These are phyloP conservation scores for Litchi chinensis DNA, from an alignment of 345 rosid genomes.

Conservation along the genomic window DNA sequence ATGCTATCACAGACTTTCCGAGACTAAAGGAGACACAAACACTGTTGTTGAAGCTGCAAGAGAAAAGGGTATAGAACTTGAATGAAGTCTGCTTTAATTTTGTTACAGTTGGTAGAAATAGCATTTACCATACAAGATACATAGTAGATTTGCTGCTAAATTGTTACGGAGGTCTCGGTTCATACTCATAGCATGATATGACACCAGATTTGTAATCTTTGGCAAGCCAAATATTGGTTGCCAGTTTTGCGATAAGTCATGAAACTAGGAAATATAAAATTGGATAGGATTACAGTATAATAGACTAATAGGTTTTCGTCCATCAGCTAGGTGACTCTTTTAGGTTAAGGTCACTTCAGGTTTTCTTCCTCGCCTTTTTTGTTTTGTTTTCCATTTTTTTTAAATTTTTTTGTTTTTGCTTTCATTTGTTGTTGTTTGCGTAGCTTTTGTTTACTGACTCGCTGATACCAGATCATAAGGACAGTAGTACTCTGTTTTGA, in stretches of 20 bases:
- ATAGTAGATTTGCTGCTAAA: conserved; percentile 18
- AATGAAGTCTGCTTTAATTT: conserved; percentile 19
- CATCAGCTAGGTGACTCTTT: not conserved
- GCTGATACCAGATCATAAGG: not conserved
- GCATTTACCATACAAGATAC: not conserved
- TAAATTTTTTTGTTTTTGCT: not conserved
- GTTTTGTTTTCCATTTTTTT: not conserved
- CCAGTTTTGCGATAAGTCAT: conserved; percentile 16
- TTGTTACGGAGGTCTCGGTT: not conserved
- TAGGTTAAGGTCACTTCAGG: conserved; percentile 9
- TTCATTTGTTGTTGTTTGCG: not conserved
- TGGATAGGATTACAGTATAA: conserved; percentile 14
- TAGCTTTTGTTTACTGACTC: not conserved
- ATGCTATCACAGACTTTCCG: conserved; percentile 33
- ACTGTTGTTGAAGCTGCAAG: conserved; percentile 54
- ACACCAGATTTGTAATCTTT: not conserved
- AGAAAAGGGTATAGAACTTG: conserved; percentile 58
- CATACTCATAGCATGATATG: conserved; percentile 3
- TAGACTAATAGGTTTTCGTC: conserved; percentile 18
- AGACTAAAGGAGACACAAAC: conserved; percentile 38
- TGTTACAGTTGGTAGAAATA: conserved; percentile 20
- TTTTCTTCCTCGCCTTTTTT: not conserved
- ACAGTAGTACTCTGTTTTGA: not conserved
- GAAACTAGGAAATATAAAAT: conserved; percentile 25
- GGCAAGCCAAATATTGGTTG: conserved; percentile 5